Conservation (phyloP, 148 eudicot species). For the Arbutus unedo region DNA sequence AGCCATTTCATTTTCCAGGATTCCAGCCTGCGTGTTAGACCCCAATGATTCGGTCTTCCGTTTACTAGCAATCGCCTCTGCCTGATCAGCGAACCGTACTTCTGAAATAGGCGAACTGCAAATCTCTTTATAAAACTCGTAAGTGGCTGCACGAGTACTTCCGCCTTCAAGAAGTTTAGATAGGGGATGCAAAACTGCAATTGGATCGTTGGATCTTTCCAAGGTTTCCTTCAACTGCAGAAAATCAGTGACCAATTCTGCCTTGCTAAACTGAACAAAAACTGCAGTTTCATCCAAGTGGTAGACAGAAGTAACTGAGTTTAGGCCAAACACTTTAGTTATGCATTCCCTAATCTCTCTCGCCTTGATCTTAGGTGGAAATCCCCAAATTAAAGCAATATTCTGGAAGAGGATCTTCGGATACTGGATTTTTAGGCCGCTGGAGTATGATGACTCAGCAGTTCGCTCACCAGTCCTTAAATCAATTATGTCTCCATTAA, state of each 20-base stretch:
- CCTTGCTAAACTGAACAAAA: slow-evolving; percentile 67
- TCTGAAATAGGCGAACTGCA: slow-evolving; percentile 72
- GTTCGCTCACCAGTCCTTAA: slow-evolving; percentile 50
- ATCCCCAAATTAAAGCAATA: slow-evolving; percentile 74
- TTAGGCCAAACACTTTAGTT: slow-evolving; percentile 58
- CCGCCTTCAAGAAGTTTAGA: slow-evolving; percentile 74
- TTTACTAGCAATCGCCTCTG: slow-evolving; percentile 50
- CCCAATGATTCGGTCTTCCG: slow-evolving; percentile 37
- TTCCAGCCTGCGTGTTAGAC: slow-evolving; percentile 6
- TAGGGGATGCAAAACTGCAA: slow-evolving; percentile 75
- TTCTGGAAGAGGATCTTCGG: slow-evolving; percentile 43
- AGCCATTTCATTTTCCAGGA: slow-evolving; percentile 7
- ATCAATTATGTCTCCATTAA: slow-evolving; percentile 68
- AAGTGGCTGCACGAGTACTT: slow-evolving; percentile 59
- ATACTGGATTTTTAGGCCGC: slow-evolving; percentile 26
- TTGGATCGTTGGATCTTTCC: slow-evolving; percentile 50
- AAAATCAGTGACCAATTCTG: slow-evolving; percentile 53
- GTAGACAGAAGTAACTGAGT: slow-evolving; percentile 55
- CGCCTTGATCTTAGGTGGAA: slow-evolving; percentile 51
- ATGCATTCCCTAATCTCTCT: slow-evolving; percentile 56
- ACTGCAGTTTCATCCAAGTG: slow-evolving; percentile 74
- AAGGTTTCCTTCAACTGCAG: slow-evolving; percentile 57
- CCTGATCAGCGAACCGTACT: slow-evolving; percentile 65
- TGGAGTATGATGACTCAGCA: slow-evolving; percentile 31
- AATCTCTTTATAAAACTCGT: slow-evolving; percentile 69